A percentile compares a stretch with the other conserved stretches of the same genome.
Conservation (phyloP, 768 basidiomycete genomes). For the Leccinum imitatum region DNA sequence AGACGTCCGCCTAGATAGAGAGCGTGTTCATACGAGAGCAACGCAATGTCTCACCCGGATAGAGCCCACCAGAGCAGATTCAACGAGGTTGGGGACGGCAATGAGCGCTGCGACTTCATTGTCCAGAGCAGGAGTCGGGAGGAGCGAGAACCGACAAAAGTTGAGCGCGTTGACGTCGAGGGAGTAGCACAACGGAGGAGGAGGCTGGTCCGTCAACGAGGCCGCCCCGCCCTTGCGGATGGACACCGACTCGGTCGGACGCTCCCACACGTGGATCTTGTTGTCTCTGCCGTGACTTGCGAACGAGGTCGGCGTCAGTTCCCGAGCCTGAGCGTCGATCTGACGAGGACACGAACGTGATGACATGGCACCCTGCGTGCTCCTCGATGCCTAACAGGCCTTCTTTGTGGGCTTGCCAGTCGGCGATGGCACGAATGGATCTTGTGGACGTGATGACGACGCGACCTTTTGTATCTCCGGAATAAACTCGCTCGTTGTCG, state of each 20-base stretch:
- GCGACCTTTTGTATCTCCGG: slow-evolving; percentile 80
- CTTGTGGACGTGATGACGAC: slow-evolving; percentile 75
- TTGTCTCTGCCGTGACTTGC: slow-evolving; percentile 79
- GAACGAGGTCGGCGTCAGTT: neutral
- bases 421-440: slow-evolving; percentile 68
- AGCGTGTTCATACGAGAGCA: neutral
- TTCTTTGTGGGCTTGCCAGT: slow-evolving; percentile 80
- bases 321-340: too few relatives aligned
- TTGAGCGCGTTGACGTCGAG: slow-evolving; percentile 93
- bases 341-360: slow-evolving; percentile 70
- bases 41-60: neutral
- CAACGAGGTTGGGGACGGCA: slow-evolving; percentile 84
- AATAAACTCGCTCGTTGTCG: slow-evolving; percentile 81
- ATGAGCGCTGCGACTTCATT: slow-evolving; percentile 47
- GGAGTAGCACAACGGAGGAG: slow-evolving; percentile 58
- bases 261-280: slow-evolving; percentile 74
- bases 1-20: slow-evolving; percentile 74
- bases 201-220: slow-evolving; percentile 45
- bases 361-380: slow-evolving; percentile 51
- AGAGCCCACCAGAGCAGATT: slow-evolving; percentile 71
- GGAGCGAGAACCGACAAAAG: slow-evolving; percentile 85
- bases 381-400: slow-evolving; percentile 79
- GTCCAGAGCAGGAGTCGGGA: slow-evolving; percentile 29
- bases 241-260: slow-evolving; percentile 47
- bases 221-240: slow-evolving; percentile 58